A percentile compares a stretch with the other conserved stretches of the same genome.
phyloP scores from a whole-genome alignment of 148 eudicot genomes.

The Drosera capensis region DNA sequence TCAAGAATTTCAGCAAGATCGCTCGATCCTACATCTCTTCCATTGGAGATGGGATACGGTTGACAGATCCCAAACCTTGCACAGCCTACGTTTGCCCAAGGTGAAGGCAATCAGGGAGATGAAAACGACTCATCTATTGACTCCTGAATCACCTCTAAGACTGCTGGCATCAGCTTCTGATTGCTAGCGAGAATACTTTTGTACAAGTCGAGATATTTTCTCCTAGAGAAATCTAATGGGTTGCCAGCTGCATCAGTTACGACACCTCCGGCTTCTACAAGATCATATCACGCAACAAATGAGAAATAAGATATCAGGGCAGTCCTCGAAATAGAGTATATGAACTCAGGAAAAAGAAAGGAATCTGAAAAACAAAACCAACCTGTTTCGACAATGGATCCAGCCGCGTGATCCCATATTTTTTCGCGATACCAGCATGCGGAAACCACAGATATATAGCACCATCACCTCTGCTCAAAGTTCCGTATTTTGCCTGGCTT shows the following conservation, averaged over 20 bases:
- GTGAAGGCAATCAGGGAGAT: slow-evolving; percentile 26
- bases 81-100: neutral
- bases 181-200: slow-evolving; percentile 79
- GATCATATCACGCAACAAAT: neutral
- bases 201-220: slow-evolving; percentile 74
- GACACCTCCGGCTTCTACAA: slow-evolving; percentile 91
- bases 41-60: no score
- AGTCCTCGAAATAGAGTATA: neutral
- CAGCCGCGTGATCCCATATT: slow-evolving; percentile 99
- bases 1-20: no score
- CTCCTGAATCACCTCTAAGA: slow-evolving; percentile 72
- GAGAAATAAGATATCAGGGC: no score
- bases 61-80: neutral
- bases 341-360: neutral
- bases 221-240: slow-evolving; percentile 84
- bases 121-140: slow-evolving; percentile 59
- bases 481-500: slow-evolving; percentile 97
- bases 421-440: slow-evolving; percentile 81
- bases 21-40: no score
- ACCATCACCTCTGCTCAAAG: slow-evolving; percentile 93
- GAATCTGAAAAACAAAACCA: neutral
- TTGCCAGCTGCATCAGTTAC: slow-evolving; percentile 82
- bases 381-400: slow-evolving; percentile 84
- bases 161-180: slow-evolving; percentile 71
- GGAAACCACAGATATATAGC: slow-evolving; percentile 92